Base-by-base conservation (phyloP, 352 stramenopile species). In the Lagenidium giganteum region DNA sequence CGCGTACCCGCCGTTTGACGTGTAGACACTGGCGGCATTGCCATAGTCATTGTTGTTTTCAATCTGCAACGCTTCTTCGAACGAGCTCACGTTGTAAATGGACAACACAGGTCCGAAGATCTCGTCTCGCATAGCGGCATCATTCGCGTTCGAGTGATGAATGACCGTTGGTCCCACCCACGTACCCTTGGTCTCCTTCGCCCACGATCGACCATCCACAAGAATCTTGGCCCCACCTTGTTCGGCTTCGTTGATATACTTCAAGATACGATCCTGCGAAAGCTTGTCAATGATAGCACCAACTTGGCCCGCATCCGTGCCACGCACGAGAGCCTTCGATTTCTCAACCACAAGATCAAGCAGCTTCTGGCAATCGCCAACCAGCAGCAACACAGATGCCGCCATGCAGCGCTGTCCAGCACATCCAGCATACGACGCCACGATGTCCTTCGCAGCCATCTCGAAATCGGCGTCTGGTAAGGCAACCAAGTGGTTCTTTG, bases 71-170 rank as follows among this genome's bases (percentile, higher is more conserved):
- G 96, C 96, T 40, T 98, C 91, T 6, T 98, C 87, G 51, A 95
- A 96, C 14, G 86, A 84, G 1, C 47, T 47, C 2, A 96, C 83
- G 9, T 69, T 50, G 36, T 85, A 64, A 0, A 98, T 76, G 20
- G 83, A 97, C 7, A 99, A 61, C n/a, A 99, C 95, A 9, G 96
- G 96, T 3, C 96, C 96, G 73, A 99, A 98, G 27, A 99, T 95
- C 58, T 99, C 95, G 41, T 98, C 90, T 24, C 74, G 80, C 68
- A 98, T 88, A 2, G 93, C 92, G 3, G 72, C 69, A 47, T 98
- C 93, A 5, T 70, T 61, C 34, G 73, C 47, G 24, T 81, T 91
- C n/a, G 60, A 60, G 55, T 98, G 95, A n/a, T 96, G 42, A 16
- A 99, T 59, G 22, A 99, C 73, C 0, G 96, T 99, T 1, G 95